These are phyloP conservation scores for Nicotiana otophora DNA, from an alignment of 257 asterid species.

Conservation along the genomic window DNA sequence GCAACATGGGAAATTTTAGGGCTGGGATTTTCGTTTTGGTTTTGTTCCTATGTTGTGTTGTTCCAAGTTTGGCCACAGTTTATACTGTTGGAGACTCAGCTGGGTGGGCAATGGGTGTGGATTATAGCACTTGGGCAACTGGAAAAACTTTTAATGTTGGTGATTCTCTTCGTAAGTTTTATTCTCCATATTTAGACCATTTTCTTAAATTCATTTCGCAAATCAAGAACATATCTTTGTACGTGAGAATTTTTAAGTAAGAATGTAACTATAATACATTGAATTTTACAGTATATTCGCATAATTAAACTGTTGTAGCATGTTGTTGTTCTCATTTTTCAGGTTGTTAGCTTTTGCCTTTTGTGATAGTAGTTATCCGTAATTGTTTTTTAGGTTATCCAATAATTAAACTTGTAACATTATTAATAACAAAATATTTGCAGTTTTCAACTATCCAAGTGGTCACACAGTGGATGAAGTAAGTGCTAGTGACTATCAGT, in stretches of 20 bases:
- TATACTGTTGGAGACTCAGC: constrained; percentile 67
- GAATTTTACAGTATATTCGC: background rate
- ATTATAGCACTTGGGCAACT: constrained; percentile 53
- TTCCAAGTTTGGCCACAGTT: constrained; percentile 31
- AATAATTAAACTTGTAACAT: background rate
- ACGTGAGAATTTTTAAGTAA: background rate
- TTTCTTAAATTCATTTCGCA: too few species aligned
- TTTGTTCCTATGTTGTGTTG: constrained; percentile 22
- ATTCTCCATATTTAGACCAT: background rate
- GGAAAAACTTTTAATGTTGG: constrained; percentile 59
- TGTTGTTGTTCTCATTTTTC: background rate
- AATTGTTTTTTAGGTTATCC: background rate
- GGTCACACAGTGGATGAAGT: constrained; percentile 86
- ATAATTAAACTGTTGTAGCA: background rate
- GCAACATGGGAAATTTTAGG: constrained; percentile 34
- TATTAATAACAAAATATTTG: background rate
- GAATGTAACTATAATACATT: background rate
- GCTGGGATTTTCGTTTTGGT: constrained; percentile 13
- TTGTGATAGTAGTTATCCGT: background rate
- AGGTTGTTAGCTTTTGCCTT: background rate
- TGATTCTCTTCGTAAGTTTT: constrained; percentile 58
- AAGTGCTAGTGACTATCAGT: constrained; percentile 39
- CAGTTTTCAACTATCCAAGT: constrained; percentile 67
- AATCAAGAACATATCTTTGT: background rate
- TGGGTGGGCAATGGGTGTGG: constrained; percentile 67